These are phyloP conservation scores for Remersonia thermophila DNA, from an alignment of 2,329 filamentous ascomycete species.

Conservation along the genomic window DNA sequence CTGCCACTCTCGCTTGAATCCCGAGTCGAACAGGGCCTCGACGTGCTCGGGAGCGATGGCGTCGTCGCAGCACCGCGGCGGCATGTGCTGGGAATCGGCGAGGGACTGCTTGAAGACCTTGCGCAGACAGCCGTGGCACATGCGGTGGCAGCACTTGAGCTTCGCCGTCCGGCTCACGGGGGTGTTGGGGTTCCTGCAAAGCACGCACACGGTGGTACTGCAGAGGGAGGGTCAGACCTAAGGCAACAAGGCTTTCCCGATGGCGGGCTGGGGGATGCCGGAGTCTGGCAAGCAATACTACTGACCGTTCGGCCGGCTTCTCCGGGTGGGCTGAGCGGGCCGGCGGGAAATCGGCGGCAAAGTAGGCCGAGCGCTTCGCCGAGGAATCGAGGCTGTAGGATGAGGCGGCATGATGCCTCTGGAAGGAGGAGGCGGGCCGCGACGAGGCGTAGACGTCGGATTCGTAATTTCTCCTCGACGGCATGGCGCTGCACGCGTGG, in stretches of 20 bases:
- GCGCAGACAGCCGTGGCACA: conserved; percentile 68
- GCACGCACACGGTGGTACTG: conserved; percentile 60
- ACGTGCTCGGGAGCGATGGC: conserved; percentile 67
- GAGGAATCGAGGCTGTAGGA: conserved; percentile 27
- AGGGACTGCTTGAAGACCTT: conserved; percentile 64
- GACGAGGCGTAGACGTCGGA: conserved; percentile 23
- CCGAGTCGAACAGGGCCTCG: conserved; percentile 57
- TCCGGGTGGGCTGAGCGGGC: conserved; percentile 18
- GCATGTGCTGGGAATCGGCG: conserved; percentile 69
- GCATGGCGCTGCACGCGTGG: conserved; percentile 10
- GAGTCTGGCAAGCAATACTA: not conserved
- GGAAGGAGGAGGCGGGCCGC: conserved; percentile 21
- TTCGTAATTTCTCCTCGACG: conserved; percentile 17
- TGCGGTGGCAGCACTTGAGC: conserved; percentile 66
- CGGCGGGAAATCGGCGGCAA: conserved; percentile 21
- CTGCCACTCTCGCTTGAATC: conserved; percentile 73
- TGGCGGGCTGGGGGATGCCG: not conserved
- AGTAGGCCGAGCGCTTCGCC: conserved; percentile 24
- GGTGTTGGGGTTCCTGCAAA: conserved; percentile 55
- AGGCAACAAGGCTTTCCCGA: not conserved
- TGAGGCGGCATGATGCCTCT: conserved; percentile 23
- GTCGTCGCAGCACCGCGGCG: conserved; percentile 69
- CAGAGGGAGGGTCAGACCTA: conserved; percentile 12
- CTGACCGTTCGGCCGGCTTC: conserved; percentile 17
- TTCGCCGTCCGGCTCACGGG: conserved; percentile 52